These are phyloP conservation scores for Aspergillus cristatus DNA, from an alignment of 495 filamentous ascomycete genomes.

Conservation along the genomic window DNA sequence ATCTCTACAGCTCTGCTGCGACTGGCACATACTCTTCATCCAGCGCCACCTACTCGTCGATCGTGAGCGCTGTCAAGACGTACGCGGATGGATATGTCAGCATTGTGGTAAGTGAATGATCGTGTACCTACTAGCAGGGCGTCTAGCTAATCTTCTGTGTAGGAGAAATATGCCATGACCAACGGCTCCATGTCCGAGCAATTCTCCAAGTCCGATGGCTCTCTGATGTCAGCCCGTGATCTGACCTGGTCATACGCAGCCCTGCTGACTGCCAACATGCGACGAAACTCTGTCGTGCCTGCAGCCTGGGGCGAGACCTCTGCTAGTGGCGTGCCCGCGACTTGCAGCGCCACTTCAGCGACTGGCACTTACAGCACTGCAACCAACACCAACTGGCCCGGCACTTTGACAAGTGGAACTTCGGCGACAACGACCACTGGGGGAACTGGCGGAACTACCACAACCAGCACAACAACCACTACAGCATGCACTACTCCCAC, in stretches of 20 bases:
- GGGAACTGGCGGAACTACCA: constrained; percentile 21
- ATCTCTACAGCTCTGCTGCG: constrained; percentile 44
- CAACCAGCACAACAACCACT: constrained; percentile 22
- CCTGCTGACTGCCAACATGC: constrained; percentile 39
- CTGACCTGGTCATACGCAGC: constrained; percentile 47
- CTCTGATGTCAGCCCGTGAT: constrained; percentile 44
- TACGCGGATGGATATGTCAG: constrained; percentile 59
- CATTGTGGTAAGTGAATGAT: constrained; percentile 35
- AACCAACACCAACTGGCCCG: constrained; percentile 46
- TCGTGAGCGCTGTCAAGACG: constrained; percentile 44
- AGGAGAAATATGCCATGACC: constrained; percentile 24
- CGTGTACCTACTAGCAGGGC: too few relatives aligned
- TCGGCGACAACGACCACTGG: constrained; percentile 21
- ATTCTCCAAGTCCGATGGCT: constrained; percentile 42
- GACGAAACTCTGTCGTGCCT: constrained; percentile 37
- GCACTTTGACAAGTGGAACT: constrained; percentile 34
- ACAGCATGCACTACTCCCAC: constrained; percentile 33
- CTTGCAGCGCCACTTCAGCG: constrained; percentile 41
- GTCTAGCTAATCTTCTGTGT: neutral
- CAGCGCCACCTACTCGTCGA: constrained; percentile 37
- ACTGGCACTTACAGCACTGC: constrained; percentile 51
- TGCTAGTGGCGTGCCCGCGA: constrained; percentile 30
- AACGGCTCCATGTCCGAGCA: constrained; percentile 55
- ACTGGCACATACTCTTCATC: constrained; percentile 41
- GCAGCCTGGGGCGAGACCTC: neutral